These are phyloP conservation scores for Pyrenochaeta sp. DNA, from an alignment of 2,329 filamentous ascomycete genomes.

Conservation along the genomic window DNA sequence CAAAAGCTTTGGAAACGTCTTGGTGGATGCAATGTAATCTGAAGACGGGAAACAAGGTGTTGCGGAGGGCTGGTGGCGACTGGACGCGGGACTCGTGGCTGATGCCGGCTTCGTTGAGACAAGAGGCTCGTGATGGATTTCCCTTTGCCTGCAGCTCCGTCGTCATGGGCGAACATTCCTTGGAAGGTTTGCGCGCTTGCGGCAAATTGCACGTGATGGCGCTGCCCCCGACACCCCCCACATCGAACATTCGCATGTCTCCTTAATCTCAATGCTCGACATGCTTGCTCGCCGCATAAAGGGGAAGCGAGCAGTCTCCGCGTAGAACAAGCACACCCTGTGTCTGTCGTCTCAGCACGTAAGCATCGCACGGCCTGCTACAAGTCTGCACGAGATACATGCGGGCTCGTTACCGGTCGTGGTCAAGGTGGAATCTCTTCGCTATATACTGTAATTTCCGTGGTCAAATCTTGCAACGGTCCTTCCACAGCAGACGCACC, in stretches of 20 bases:
- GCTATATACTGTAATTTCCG: too few species aligned
- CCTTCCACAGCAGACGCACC: too few species aligned
- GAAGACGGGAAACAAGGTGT: slow-evolving; percentile 1
- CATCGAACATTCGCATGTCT: slow-evolving; percentile 19
- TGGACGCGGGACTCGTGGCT: slow-evolving; percentile 10
- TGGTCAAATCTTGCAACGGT: too few species aligned
- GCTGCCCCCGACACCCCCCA: slow-evolving; percentile 11
- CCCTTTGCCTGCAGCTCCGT: slow-evolving; percentile 27
- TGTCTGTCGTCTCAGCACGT: background rate
- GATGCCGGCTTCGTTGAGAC: slow-evolving; percentile 21
- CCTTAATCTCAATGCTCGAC: slow-evolving; percentile 32
- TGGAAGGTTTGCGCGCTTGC: slow-evolving; percentile 16
- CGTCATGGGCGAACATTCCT: slow-evolving; percentile 29
- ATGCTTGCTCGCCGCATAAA: slow-evolving; percentile 30
- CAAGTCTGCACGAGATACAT: too few species aligned
- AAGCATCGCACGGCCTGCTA: background rate
- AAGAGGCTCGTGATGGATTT: slow-evolving; percentile 35
- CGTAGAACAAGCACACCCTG: slow-evolving; percentile 11
- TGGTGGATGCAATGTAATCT: slow-evolving; percentile 10
- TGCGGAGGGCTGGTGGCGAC: slow-evolving; percentile 9
- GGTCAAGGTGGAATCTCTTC: too few species aligned
- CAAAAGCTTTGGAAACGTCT: slow-evolving; percentile 21
- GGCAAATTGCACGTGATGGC: slow-evolving; percentile 15
- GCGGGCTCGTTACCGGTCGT: too few species aligned
- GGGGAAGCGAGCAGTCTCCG: slow-evolving; percentile 16